Evolutionary conservation across 2,329 filamentous ascomycete species (phyloP), one percentile per base, ranked within the genome.

Genomic region (Pseudogymnoascus sp.): DNA sequence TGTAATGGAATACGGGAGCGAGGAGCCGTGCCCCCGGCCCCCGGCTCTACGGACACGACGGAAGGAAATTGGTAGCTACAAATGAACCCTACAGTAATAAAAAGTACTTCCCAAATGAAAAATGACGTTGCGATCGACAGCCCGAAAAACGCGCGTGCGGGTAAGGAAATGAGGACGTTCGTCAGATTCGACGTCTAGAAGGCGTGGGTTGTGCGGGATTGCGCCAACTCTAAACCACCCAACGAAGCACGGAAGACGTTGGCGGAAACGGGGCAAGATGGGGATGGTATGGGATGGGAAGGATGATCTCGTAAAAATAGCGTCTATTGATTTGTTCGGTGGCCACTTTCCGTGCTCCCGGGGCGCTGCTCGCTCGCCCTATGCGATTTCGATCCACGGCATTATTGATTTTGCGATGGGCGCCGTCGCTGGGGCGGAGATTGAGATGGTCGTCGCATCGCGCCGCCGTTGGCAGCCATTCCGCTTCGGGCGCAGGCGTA

Each of bases 371-470:
- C 14, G 41, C 41, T 11, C 16, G 41, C 22, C 47, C 47, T 54
- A 20, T 16, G 47, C 43, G 9, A 32, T 16, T 54, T 11, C 6
- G 47, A 54, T 54, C 28, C 28, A 54, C 47, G 47, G 28, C 47
- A 54, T 54, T 54, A 54, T 54, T 11, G 28, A 54, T 32, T 54
- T 3, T 54, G 16, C 28, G n/a, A 32, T 18, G 47, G 5, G 28
- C 25, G 11, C 25, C 25, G 43, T 30, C 25, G 43, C 6, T 9
- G 34, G 12, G 25, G 25, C 28, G 47, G 47, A 32, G 28, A 54
- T 34, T 54, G 47, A 54, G 28, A 54, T 54, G 47, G 47, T 32
- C 28, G 47, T 28, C 47, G 47, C 47, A 20, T 54, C 47, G 47
- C 47, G 28, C 47, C 28, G 47, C 47, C 16, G 47, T 2, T 6